Evolutionary conservation across 2,329 filamentous ascomycete genomes (phyloP), one percentile per base, ranked within the genome.

Genomic region (Ascomycota sp.): DNA sequence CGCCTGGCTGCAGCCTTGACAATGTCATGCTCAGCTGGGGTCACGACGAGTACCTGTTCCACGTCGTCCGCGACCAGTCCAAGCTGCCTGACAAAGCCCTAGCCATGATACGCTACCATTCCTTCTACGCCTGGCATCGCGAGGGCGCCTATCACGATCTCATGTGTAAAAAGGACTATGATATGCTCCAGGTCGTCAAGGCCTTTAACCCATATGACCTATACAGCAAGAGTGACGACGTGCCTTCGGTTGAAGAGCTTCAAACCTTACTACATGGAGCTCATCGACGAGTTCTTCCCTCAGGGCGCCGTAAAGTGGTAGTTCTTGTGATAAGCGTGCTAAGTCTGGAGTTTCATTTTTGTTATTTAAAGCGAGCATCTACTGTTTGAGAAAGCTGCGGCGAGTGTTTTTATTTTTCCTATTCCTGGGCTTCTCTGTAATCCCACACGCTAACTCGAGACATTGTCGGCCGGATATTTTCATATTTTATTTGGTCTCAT

Each of bases 81-180:
- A 75, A 60, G 0, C 63, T 93, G 26, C 83, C 83, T 1, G 63
- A 66, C 28, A 82, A 92, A 63, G 78, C 76, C 0, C 64, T 93
- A 8, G 83, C 82, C 35, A 92, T 93, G 80, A 89, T 93, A 49
- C 64, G 83, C 32, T 92, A 91, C 55, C 83, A 93, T 56, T 81
- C 74, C 5, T 92, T 92, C 56, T 93, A 93, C 55, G 75, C 83
- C 11, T 93, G 82, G 83, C 83, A 92, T 55, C 69, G 64, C 36
- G 74, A 76, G 50, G 75, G 75, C 32, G 82, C 79, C 6, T 93
- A 93, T 55, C 53, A 55, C 35, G 70, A 81, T 53, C 66, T 92
- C 51, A 92, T 92, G 82, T 66, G 75, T 48, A 71, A 76, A 35
- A 75, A 83, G 47, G 83, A 93, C 43, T 56, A 75, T 50, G 63